These are phyloP conservation scores for Trifolium fragiferum DNA, from an alignment of 306 rosid species.

Conservation along the genomic window DNA sequence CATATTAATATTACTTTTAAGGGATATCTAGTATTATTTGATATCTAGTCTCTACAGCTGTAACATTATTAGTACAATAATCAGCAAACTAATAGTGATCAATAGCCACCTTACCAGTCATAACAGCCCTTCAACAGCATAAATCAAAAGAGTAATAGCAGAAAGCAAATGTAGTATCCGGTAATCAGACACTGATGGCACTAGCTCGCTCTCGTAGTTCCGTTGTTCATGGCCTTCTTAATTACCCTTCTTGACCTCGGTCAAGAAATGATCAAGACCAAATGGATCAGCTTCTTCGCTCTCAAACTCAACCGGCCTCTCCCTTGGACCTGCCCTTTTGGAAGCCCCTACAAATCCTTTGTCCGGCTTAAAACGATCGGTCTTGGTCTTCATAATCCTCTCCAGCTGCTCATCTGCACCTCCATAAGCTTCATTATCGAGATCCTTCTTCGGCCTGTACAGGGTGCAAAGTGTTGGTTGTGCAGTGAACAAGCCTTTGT, in stretches of 20 bases:
- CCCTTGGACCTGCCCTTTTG: slow-evolving; percentile 78
- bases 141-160: slow-evolving; percentile 7
- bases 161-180: not conserved
- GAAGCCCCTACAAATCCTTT: slow-evolving; percentile 72
- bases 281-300: slow-evolving; percentile 93
- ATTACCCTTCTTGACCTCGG: slow-evolving; percentile 82
- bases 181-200: slow-evolving; percentile 46
- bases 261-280: slow-evolving; percentile 88
- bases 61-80: not conserved
- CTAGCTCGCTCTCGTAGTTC: slow-evolving; percentile 92
- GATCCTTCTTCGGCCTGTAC: slow-evolving; percentile 88
- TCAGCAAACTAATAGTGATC: not conserved
- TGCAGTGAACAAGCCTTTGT: slow-evolving; percentile 77
- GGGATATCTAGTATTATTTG: too few relatives aligned
- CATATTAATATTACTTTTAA: too few relatives aligned
- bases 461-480: slow-evolving; percentile 85
- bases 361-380: slow-evolving; percentile 89
- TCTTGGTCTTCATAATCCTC: slow-evolving; percentile 88
- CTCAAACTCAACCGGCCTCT: slow-evolving; percentile 88
- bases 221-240: slow-evolving; percentile 80
- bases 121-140: not conserved
- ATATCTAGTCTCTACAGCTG: not conserved
- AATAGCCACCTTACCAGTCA: not conserved
- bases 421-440: slow-evolving; percentile 73
- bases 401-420: slow-evolving; percentile 93